Evolutionary conservation across 1,284 basidiomycete species (phyloP).

Genomic region (Ceratobasidium sp.): DNA sequence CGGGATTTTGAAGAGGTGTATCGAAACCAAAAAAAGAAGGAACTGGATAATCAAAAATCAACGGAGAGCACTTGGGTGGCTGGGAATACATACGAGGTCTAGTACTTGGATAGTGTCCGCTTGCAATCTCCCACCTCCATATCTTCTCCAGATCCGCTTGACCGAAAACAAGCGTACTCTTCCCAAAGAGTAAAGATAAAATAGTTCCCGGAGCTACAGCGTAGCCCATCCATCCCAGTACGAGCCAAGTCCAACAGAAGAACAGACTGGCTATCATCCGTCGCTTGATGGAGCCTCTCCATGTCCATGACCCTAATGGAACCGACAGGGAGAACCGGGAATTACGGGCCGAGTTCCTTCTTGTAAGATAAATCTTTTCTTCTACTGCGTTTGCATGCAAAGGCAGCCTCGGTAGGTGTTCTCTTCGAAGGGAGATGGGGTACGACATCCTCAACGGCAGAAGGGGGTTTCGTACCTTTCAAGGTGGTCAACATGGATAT

Average conservation of each 20-base stretch:
- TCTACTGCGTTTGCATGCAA: conserved; percentile 65
- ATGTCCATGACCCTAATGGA: conserved; percentile 61
- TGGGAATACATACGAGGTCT: conserved; percentile 61
- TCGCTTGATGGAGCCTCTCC: conserved; percentile 60
- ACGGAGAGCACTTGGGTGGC: conserved; percentile 9
- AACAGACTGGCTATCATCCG: conserved; percentile 58
- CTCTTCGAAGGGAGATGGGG: no score
- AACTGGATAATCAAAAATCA: no score
- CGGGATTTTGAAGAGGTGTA: conserved; percentile 70
- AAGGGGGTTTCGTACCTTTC: no score
- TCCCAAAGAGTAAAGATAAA: no score
- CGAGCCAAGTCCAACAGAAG: conserved; percentile 57
- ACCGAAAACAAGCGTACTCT: conserved; percentile 77
- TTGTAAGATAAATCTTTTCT: conserved; percentile 60
- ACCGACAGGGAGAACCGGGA: conserved; percentile 64
- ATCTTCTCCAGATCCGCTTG: conserved; percentile 80
- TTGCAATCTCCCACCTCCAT: conserved; percentile 91
- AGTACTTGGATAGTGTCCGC: conserved; percentile 88
- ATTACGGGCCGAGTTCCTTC: conserved; percentile 39
- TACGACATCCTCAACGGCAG: no score
- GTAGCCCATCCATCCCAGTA: conserved; percentile 65
- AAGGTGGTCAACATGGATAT: no score
- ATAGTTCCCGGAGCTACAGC: conserved; percentile 63
- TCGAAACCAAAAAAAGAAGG: conserved; percentile 67
- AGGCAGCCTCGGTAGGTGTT: conserved; percentile 60